phyloP scores from a whole-genome alignment of 2,329 filamentous ascomycete genomes.

The Zasmidium cellare region DNA sequence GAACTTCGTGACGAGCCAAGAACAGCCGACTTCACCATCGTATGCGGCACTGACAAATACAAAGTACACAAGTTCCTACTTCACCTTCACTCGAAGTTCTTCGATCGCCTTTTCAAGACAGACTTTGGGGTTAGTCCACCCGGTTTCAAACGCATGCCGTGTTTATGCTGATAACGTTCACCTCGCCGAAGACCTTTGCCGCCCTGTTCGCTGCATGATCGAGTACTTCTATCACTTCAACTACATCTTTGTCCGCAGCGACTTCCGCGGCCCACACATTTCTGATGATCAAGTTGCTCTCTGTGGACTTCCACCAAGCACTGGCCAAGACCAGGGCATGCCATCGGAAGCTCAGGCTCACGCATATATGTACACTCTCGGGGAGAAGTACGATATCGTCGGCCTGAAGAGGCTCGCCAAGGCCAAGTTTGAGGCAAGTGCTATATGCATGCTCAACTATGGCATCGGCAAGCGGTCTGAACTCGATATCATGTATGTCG shows the following conservation, averaged over 20 bases:
- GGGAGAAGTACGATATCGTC: conserved; percentile 11
- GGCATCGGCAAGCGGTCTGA: no score
- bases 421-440: conserved; percentile 3
- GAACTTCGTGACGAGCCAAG: no score
- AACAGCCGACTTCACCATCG: conserved; percentile 9
- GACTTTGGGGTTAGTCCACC: not conserved
- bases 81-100: conserved; percentile 3
- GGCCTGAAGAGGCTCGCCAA: conserved; percentile 7
- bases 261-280: no score
- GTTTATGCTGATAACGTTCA: no score
- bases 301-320: no score
- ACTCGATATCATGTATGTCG: no score
- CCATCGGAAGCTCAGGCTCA: not conserved
- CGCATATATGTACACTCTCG: conserved; percentile 13
- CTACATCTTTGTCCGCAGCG: not conserved
- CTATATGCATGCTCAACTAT: no score
- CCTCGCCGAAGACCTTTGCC: not conserved
- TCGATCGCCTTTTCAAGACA: not conserved
- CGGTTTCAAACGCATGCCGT: not conserved
- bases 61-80: not conserved
- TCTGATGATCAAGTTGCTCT: no score
- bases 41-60: conserved; percentile 1
- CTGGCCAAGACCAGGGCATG: no score
- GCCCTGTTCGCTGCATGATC: not conserved
- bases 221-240: conserved; percentile 6